Evolutionary conservation across 306 rosid genomes (phyloP), one percentile per base, ranked within the genome.

Genomic region (Vigna reflexopilosa): DNA sequence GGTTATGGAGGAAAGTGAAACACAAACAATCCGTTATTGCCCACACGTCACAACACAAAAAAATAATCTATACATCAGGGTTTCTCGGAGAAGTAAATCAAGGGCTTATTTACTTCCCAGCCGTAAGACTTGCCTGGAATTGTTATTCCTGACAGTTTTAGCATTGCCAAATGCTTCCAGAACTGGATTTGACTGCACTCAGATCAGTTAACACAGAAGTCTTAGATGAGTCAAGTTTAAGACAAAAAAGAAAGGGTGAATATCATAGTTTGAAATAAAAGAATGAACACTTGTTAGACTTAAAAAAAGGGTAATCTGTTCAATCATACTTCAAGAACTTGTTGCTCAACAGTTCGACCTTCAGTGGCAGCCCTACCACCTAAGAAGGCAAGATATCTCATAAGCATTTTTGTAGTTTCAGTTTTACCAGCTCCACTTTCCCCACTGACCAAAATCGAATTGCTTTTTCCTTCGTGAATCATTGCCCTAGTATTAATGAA

Each of bases 351-450:
- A 4, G 99, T 96, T 67, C 99, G 82, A 72, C 99, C 99, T 84
- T 96, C 99, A 36, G 98, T 96, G 65, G 88, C 99, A 70, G 84
- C 92, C 71, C 98, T 86, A 59, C 99, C 99, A 67, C 99, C 99
- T 49, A 96, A 85, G 90, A 84, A 96, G 71, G 99, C 98, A 81
- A 96, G 97, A 88, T 96, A 96, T 49, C 82, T 86, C 99, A 96
- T 96, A 47, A 96, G 98, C 99, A 96, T 96, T 87, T 96, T 96
- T 26, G 99, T 93, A 65, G 99, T 93, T 86, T 96, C 99, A 48
- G 99, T 96, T 91, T 96, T 96, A 83, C 99, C 99, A 13, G 99
- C 99, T 86, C 98, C 99, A 90, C 98, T 96, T 89, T 96, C 99
- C 74, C 99, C 99, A 79, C 98, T 96, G 86, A 93, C 99, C 62